Evolutionary conservation across 2,329 filamentous ascomycete species (phyloP).

Genomic region (Dothiorella sarmentorum): DNA sequence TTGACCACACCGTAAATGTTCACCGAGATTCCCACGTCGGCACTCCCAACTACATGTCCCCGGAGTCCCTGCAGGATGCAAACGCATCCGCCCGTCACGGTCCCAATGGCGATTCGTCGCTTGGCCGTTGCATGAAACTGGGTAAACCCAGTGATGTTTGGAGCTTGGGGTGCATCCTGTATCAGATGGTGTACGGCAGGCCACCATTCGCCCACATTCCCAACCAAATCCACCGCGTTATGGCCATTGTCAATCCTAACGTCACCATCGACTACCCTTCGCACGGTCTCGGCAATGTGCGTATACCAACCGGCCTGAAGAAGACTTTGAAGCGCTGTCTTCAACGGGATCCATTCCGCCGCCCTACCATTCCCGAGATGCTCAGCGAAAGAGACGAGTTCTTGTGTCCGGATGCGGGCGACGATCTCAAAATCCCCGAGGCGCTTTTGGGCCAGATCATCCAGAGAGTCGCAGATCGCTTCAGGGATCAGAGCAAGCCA

Average conservation of each 20-base stretch:
- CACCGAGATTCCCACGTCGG: constrained; percentile 94
- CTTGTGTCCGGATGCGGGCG: constrained; percentile 54
- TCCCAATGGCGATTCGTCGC: constrained; percentile 33
- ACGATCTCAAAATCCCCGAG: constrained; percentile 48
- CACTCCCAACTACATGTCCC: constrained; percentile 98
- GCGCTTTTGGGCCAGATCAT: constrained; percentile 60
- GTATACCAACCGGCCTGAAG: constrained; percentile 54
- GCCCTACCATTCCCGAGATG: constrained; percentile 57
- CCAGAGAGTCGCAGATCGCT: constrained; percentile 58
- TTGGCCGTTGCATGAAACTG: constrained; percentile 82
- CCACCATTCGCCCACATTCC: constrained; percentile 90
- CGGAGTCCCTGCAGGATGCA: constrained; percentile 85
- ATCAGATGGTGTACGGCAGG: constrained; percentile 98
- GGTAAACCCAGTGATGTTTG: constrained; percentile 96
- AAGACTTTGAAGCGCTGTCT: constrained; percentile 57
- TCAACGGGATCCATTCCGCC: constrained; percentile 54
- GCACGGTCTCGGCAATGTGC: constrained; percentile 61
- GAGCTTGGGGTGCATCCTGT: constrained; percentile 93
- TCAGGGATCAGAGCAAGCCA: constrained; percentile 49
- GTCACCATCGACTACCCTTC: constrained; percentile 70
- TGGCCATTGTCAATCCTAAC: constrained; percentile 78
- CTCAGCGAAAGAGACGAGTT: constrained; percentile 55
- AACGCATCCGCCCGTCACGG: constrained; percentile 57
- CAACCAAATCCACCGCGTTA: constrained; percentile 81
- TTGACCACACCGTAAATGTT: constrained; percentile 93